Conservation (phyloP, 768 basidiomycete species). For the Erythrobasidium yunnanense region DNA sequence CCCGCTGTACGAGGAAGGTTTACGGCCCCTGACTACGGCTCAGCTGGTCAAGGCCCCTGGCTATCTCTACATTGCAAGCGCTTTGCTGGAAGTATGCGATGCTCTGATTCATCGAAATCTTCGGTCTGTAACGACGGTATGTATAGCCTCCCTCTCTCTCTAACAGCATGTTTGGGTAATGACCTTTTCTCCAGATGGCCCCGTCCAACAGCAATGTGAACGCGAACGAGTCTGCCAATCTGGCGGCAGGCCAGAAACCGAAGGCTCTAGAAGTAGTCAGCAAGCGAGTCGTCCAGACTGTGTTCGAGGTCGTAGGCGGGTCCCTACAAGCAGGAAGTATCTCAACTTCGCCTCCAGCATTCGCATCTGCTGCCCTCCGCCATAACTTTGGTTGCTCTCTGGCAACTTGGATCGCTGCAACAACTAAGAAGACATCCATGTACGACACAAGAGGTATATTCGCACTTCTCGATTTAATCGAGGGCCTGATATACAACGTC, state of each 20-base stretch:
- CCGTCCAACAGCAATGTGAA: constrained; percentile 38
- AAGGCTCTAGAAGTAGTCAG: constrained; percentile 47
- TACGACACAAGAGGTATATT: constrained; percentile 46
- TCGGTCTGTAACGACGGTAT: constrained; percentile 45
- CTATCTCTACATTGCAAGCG: constrained; percentile 44
- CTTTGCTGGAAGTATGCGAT: constrained; percentile 45
- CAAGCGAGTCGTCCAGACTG: constrained; percentile 43
- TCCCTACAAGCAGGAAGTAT: constrained; percentile 8
- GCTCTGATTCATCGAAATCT: constrained; percentile 46
- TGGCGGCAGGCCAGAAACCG: constrained; percentile 44
- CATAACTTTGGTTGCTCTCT: constrained; percentile 42
- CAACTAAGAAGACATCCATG: constrained; percentile 43
- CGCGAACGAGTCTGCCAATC: constrained; percentile 44
- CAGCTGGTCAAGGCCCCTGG: constrained; percentile 41
- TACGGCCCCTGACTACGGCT: background rate
- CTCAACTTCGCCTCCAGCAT: constrained; percentile 6
- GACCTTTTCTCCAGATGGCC: constrained; percentile 5
- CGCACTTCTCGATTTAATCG: constrained; percentile 45
- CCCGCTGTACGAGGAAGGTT: constrained; percentile 26
- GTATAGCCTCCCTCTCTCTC: constrained; percentile 22
- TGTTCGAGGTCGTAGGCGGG: constrained; percentile 41
- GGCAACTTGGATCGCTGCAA: constrained; percentile 42
- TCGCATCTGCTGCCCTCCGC: constrained; percentile 19
- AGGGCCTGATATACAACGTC: constrained; percentile 43
- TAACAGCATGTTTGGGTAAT: constrained; percentile 29